Base-by-base conservation (phyloP, 495 filamentous ascomycete genomes). In the Jackrogersella multiformis region DNA sequence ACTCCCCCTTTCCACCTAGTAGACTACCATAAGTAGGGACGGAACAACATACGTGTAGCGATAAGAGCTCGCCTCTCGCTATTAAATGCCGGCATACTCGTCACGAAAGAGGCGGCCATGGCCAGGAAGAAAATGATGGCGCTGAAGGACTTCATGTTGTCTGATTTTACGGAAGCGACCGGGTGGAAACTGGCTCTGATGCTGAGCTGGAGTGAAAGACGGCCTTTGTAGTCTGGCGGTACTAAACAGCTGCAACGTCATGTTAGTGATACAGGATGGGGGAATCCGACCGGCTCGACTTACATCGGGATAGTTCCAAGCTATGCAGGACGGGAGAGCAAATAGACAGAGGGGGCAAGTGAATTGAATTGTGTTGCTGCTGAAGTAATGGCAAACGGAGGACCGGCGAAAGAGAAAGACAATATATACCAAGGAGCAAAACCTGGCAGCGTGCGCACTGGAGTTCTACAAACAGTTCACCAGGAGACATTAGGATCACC, bases 111-210 rank as follows among this genome's bases (percentile, higher is more conserved):
- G 66, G 61, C 36, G 44, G 56, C 61, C 5, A 52, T 21, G 36
- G 61, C 61, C 32, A 69, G 42, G 60, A 67, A 20, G 53, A 65
- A 61, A 34, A 59, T 5, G 30, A 65, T 38, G 5, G 52, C 44
- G 15, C 51, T 44, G 34, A 65, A 56, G 38, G 13, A 46, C 66
- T 69, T 69, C 66, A 69, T 69, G 56, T 7, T 69, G 66, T 53
- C 26, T 49, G 41, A 46, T 60, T 53, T 26, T 32, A 5, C 28
- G 41, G 55, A 63, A 60, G 24, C 18, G 60, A 61, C 60, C 41
- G 52, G 38, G n/a, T 51, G 21, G 15, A 28, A 56, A 35, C 2
- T 55, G 39, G 30, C 30, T 35, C 23, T 13, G 32, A 38, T 56
- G 4, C 26, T 61, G 20, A 23, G 24, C 10, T 42, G 7, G 16